A percentile compares a stretch with the other conserved stretches of the same genome.
Evolutionary conservation across 108 stramenopile species (phyloP).

Genomic region (Skeletonema marinoi): DNA sequence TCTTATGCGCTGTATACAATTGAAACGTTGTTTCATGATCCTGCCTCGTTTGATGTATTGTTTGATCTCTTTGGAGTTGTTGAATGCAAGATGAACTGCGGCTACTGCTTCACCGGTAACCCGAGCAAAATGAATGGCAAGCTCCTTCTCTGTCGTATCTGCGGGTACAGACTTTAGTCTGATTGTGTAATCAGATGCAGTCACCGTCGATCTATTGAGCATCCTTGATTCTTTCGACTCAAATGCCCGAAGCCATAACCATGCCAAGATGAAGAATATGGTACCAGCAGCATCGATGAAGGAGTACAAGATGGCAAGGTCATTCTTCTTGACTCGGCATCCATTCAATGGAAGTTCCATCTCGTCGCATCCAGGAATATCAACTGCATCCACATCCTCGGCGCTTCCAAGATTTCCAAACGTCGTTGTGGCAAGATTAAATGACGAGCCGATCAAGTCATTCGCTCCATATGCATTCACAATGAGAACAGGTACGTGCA

Average conservation of each 20-base stretch:
- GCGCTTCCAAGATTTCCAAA: conserved; percentile 64
- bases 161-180: conserved; percentile 44
- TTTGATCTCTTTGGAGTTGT: conserved; percentile 58
- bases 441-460: conserved; percentile 3
- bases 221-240: conserved; percentile 52
- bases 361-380: conserved; percentile 51
- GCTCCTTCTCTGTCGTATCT: conserved; percentile 58
- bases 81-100: conserved; percentile 63
- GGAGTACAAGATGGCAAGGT: conserved; percentile 47
- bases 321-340: conserved; percentile 30
- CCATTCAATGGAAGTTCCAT: conserved; percentile 12
- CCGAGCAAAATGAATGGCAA: conserved; percentile 54
- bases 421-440: conserved; percentile 42
- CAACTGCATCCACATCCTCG: conserved; percentile 23
- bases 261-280: conserved; percentile 54
- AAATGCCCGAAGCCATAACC: conserved; percentile 62
- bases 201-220: conserved; percentile 52
- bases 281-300: conserved; percentile 51
- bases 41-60: conserved; percentile 57
- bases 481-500: conserved; percentile 50
- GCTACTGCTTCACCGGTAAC: conserved; percentile 52
- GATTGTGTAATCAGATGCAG: conserved; percentile 63
- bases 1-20: conserved; percentile 50
- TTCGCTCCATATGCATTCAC: conserved; percentile 51
- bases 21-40: conserved; percentile 52